A percentile compares a stretch with the other conserved stretches of the same genome.
Conservation (phyloP, 768 basidiomycete species). For the Naganishia friedmannii region DNA sequence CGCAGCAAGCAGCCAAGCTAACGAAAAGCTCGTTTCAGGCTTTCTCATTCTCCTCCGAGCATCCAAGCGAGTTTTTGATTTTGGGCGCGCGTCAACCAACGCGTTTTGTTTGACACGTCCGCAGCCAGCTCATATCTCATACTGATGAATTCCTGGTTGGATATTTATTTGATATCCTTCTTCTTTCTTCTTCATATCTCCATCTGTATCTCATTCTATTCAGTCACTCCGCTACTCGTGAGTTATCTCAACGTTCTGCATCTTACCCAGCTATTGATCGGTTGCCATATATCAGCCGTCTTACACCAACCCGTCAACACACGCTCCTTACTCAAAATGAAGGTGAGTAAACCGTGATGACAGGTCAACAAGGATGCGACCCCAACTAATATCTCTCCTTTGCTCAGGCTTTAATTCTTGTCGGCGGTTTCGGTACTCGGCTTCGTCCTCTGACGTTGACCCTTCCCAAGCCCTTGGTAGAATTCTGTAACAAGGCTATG, state of each 20-base stretch:
- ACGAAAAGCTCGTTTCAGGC: too few species aligned
- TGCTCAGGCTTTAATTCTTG: slow-evolving; percentile 55
- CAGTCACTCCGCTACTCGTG: neutral
- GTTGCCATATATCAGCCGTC: neutral
- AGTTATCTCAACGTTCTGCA: neutral
- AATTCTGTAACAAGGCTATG: slow-evolving; percentile 55
- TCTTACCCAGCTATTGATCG: neutral
- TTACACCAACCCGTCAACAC: neutral
- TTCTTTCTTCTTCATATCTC: too few species aligned
- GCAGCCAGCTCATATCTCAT: too few species aligned
- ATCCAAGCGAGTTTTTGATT: too few species aligned
- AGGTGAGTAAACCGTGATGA: neutral
- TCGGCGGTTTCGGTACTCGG: slow-evolving; percentile 58
- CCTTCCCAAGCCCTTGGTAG: slow-evolving; percentile 56
- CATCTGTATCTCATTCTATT: too few species aligned
- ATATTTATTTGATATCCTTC: too few species aligned
- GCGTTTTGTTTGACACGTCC: too few species aligned
- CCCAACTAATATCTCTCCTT: neutral
- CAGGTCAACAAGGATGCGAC: neutral
- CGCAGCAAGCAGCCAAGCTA: too few species aligned
- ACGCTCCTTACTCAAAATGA: slow-evolving; percentile 10
- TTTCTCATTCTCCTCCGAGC: too few species aligned
- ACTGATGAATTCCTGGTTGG: too few species aligned
- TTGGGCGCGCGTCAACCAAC: too few species aligned
- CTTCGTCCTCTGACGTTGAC: slow-evolving; percentile 56